Evolutionary conservation across 1,284 basidiomycete genomes (phyloP), one percentile per base, ranked within the genome.

Genomic region (Fistulina hepatica): DNA sequence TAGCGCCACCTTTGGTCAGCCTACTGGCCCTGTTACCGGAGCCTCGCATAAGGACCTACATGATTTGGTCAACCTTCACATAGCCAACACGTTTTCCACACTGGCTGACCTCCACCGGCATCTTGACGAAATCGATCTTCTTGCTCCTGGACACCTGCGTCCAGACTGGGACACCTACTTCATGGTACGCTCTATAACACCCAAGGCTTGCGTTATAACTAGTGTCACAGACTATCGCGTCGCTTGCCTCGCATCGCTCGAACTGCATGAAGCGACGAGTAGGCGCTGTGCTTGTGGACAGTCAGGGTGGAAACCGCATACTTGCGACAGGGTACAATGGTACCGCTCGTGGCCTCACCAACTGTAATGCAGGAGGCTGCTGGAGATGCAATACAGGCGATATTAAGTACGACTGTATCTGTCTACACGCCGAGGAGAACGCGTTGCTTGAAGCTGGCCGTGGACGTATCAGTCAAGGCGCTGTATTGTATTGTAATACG

Each of bases 261-360:
- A 97, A 91, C 56, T 97, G 83, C 58, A 97, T 97, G 94, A 99
- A 99, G 56, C 77, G 95, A 4, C 75, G 95, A 2, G 93, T 97
- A 0, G 93, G 93, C 10, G 92, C 91, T 0, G 77, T 97, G 12
- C 67, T 97, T 26, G 91, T 97, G 21, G 73, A 86, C 3, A 76
- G 86, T 44, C 28, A 19, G 10, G 28, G 28, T 16, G 28, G 28
- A 3, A 81, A 86, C 48, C 72, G 93, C 19, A 85, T 99, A 36
- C 67, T 98, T 25, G 77, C 88, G n/a, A 97, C 95, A 1, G 95
- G 95, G 65, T 99, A 99, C 61, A 99, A 99, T 53, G 95, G 95
- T 3, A 98, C 95, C 0, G 88, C 95, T 7, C 72, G 90, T 7
- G 91, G 92, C 3, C 66, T 97, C 27, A 67, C 51, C 23, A 95